phyloP scores from a whole-genome alignment of 139 green algal species.

The Pseudopediastrum boryanum region DNA sequence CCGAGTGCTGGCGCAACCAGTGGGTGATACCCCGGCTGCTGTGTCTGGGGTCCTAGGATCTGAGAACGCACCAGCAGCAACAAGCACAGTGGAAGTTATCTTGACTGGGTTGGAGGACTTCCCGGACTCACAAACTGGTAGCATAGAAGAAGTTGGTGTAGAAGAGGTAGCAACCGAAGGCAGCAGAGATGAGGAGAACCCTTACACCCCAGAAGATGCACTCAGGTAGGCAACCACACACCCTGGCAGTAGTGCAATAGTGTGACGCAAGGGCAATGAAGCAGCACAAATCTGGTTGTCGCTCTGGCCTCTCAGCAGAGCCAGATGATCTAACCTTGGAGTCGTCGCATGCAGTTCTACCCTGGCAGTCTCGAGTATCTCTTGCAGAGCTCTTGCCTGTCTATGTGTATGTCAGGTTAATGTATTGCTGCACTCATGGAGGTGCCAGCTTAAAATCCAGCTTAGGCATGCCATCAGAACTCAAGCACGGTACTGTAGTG shows the following conservation, averaged over 20 bases:
- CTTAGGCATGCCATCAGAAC: background rate
- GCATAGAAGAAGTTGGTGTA: too few relatives aligned
- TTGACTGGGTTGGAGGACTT: too few relatives aligned
- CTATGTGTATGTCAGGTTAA: background rate
- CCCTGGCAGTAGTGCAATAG: too few relatives aligned
- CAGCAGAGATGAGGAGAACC: slow-evolving; percentile 35
- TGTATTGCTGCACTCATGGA: background rate
- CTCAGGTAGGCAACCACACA: slow-evolving; percentile 33
- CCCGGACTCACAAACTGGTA: too few relatives aligned
- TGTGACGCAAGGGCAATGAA: background rate
- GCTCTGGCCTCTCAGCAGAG: background rate
- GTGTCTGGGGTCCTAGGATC: too few relatives aligned
- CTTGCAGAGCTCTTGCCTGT: background rate
- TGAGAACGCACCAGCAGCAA: too few relatives aligned
- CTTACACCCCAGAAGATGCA: slow-evolving; percentile 40
- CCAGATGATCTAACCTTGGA: background rate
- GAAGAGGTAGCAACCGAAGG: too few relatives aligned
- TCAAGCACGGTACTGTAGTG: background rate
- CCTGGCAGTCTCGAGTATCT: background rate
- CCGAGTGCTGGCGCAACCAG: too few relatives aligned
- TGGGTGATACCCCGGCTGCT: too few relatives aligned
- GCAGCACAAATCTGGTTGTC: background rate
- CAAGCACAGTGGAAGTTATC: too few relatives aligned
- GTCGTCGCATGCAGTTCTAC: too few relatives aligned
- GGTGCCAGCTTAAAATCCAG: too few relatives aligned